A percentile compares a stretch with the other conserved stretches of the same genome.
These are phyloP conservation scores for Thozetella sp. DNA, from an alignment of 495 filamentous ascomycete genomes.

Conservation along the genomic window DNA sequence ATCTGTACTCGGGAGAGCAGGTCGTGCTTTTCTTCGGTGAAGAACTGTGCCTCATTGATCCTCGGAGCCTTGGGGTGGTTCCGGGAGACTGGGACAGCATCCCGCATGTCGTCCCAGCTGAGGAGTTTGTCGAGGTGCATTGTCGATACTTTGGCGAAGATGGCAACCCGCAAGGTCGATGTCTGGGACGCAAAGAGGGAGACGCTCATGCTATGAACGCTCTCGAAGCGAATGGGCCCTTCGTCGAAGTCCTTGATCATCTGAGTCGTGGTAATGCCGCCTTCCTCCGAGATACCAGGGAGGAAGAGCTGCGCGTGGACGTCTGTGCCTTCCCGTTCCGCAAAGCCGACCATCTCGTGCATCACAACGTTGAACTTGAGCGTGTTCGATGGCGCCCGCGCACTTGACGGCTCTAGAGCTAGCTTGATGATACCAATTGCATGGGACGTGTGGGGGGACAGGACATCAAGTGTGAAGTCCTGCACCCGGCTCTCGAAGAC, in stretches of 20 bases:
- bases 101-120: constrained; percentile 98
- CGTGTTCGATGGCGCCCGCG: constrained; percentile 87
- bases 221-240: constrained; percentile 92
- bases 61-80: constrained; percentile 69
- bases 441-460: constrained; percentile 88
- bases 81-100: constrained; percentile 54
- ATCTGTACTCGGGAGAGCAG: constrained; percentile 86
- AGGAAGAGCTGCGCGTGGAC: constrained; percentile 97
- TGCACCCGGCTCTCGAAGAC: constrained; percentile 96
- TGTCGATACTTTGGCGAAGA: constrained; percentile 86
- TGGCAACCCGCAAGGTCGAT: constrained; percentile 80
- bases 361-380: constrained; percentile 99
- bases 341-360: constrained; percentile 95
- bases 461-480: constrained; percentile 87
- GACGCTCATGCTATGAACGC: constrained; percentile 97
- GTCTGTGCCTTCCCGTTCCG: constrained; percentile 92
- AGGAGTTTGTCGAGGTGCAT: constrained; percentile 98
- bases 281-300: constrained; percentile 88
- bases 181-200: constrained; percentile 80
- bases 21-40: constrained; percentile 90
- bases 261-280: constrained; percentile 90
- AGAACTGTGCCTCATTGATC: constrained; percentile 89
- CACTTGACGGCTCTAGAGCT: constrained; percentile 90
- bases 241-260: constrained; percentile 96
- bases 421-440: constrained; percentile 88